Percentiles rank a stretch among this genome's conserved stretches.
phyloP scores from a whole-genome alignment of 139 green algal species.

The Zygnema circumcarinatum region DNA sequence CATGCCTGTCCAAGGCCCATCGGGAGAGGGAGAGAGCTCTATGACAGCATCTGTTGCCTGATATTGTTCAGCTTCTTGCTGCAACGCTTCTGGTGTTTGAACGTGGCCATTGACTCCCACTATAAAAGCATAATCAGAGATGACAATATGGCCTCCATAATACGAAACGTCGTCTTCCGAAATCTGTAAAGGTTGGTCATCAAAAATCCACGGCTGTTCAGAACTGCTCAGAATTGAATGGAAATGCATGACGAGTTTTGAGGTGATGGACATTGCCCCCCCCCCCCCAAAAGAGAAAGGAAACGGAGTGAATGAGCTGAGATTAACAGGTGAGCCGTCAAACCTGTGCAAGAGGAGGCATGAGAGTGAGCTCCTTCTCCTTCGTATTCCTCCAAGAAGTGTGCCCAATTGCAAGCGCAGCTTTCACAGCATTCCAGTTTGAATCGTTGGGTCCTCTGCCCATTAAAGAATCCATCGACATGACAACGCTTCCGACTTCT shows the following conservation, averaged over 20 bases:
- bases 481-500: slow-evolving; percentile 1
- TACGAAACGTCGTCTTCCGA: neutral
- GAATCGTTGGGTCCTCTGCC: neutral
- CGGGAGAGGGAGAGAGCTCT: slow-evolving; percentile 63
- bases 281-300: too few species aligned
- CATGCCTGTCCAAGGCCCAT: slow-evolving; percentile 39
- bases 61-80: neutral
- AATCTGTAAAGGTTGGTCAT: slow-evolving; percentile 19
- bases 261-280: too few species aligned
- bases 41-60: slow-evolving; percentile 36
- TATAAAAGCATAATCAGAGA: slow-evolving; percentile 16
- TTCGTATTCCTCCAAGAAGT: slow-evolving; percentile 8
- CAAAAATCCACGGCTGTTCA: too few species aligned
- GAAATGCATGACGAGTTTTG: too few species aligned
- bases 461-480: neutral
- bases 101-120: slow-evolving; percentile 12
- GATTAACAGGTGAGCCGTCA: too few species aligned
- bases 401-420: slow-evolving; percentile 12
- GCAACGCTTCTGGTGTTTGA: slow-evolving; percentile 4
- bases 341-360: slow-evolving; percentile 3
- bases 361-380: neutral
- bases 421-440: slow-evolving; percentile 8
- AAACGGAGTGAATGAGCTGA: too few species aligned
- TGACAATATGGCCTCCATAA: neutral
- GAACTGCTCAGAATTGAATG: too few species aligned